Percentiles rank a stretch among this genome's conserved stretches.
phyloP scores from a whole-genome alignment of 169 alveolate genomes.

The Eimeria zaria region DNA sequence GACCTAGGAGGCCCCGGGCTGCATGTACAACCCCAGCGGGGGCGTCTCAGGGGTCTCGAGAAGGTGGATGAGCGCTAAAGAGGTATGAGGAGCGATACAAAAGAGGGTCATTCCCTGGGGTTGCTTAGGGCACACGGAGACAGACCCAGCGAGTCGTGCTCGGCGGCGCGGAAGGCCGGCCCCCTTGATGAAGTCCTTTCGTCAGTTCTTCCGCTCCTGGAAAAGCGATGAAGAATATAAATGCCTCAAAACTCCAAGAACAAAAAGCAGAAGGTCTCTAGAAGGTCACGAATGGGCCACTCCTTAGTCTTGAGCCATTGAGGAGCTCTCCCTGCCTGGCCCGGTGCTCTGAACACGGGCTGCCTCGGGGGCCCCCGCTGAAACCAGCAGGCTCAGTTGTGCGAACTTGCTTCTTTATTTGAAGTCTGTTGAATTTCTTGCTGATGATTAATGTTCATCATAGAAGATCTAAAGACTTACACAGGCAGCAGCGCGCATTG shows the following conservation, averaged over 20 bases:
- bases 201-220: conserved; percentile 21
- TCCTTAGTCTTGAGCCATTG: neutral
- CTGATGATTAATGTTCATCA: neutral
- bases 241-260: conserved; percentile 12
- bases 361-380: conserved; percentile 67
- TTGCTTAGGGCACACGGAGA: conserved; percentile 46
- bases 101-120: conserved; percentile 36
- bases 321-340: conserved; percentile 64
- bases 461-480: conserved; percentile 1
- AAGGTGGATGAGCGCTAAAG: neutral
- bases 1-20: conserved; percentile 54
- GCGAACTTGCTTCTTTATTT: neutral
- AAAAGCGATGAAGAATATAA: neutral
- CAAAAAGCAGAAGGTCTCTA: conserved; percentile 17
- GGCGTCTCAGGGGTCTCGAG: conserved; percentile 38
- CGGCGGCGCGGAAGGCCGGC: conserved; percentile 64
- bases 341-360: conserved; percentile 64
- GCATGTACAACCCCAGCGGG: neutral
- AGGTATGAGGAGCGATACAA: neutral
- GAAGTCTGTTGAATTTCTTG: neutral
- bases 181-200: conserved; percentile 1
- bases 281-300: neutral
- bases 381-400: neutral
- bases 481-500: neutral
- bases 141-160: conserved; percentile 71